Base-by-base conservation (phyloP, 2,329 filamentous ascomycete genomes). In the Penicillium sclerotigenum region DNA sequence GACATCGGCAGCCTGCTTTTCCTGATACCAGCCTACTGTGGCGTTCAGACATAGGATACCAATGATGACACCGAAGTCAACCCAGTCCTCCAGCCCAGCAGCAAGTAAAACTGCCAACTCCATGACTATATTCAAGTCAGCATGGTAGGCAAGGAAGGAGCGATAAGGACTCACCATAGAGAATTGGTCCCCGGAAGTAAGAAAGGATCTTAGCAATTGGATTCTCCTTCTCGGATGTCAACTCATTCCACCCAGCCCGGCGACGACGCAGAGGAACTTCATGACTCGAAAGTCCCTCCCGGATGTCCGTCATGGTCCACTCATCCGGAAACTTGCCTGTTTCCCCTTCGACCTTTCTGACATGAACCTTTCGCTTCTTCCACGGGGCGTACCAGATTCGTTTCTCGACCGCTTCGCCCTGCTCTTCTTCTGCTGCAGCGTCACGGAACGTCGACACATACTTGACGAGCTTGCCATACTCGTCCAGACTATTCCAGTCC, bases 1-100 rank as follows among this genome's bases (percentile, higher is more conserved):
- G 62, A 90, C 87, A 75, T 91, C 88, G 58, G 87, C 87, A 62
- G 88, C 88, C 74, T 90, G 87, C 77, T 90, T 91, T 75, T 91
- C 88, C 72, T 90, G 88, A 72, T 90, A 90, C 84, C 87, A 90
- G 76, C 88, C 88, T 69, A 90, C 88, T 61, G 86, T 76, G 57
- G 88, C 88, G 75, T 91, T 91, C 59, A 91, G 82, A 69, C 87
- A 73, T 52, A 91, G 76, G 71, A 91, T 91, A 76, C 83, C 88
- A 65, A 88, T 84, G 71, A 91, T 91, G 71, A 91, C 87, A 80
- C 87, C 87, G 64, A 90, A 84, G 74, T 91, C 88, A 61, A 90
- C 80, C 87, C 87, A 91, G 73, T 89, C 86, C 63, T 83, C 80
- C 59, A 91, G 82, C 80, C 87, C 88, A 66, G 86, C 86, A 61